Conservation (phyloP, 2,329 filamentous ascomycete species). For the Penicillium sumatraense region DNA sequence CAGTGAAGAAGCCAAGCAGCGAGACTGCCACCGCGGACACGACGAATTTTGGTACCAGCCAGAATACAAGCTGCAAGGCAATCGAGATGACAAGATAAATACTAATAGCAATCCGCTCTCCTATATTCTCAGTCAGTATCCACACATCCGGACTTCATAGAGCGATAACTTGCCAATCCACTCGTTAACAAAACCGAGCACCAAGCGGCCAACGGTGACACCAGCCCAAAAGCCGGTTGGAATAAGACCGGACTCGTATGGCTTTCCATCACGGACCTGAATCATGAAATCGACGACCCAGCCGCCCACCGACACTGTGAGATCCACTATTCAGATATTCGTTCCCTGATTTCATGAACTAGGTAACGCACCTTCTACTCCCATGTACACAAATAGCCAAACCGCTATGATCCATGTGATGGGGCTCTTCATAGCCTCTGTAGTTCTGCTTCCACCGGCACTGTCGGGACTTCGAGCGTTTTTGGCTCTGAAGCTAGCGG, state of each 20-base stretch:
- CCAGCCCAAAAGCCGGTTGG: constrained; percentile 79
- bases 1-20: constrained; percentile 73
- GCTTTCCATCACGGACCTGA: constrained; percentile 64
- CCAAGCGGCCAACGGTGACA: constrained; percentile 69
- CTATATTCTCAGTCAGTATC: constrained; percentile 68
- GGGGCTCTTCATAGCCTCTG: too few species aligned
- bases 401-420: too few species aligned
- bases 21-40: not conserved
- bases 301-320: constrained; percentile 66
- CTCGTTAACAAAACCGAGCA: constrained; percentile 68
- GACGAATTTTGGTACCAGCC: not conserved
- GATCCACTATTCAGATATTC: too few species aligned
- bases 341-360: too few species aligned
- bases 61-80: not conserved
- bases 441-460: too few species aligned
- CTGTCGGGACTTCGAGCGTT: too few species aligned
- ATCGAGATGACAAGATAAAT: not conserved
- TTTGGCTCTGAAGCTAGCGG: too few species aligned
- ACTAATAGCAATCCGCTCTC: constrained; percentile 31
- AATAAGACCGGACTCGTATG: constrained; percentile 70
- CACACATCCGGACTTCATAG: too few species aligned
- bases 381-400: too few species aligned
- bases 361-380: too few species aligned
- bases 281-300: constrained; percentile 83
- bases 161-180: too few species aligned